A percentile compares a stretch with the other conserved stretches of the same genome.
phyloP scores from a whole-genome alignment of 1,284 basidiomycete genomes.

The Cerrena zonata region DNA sequence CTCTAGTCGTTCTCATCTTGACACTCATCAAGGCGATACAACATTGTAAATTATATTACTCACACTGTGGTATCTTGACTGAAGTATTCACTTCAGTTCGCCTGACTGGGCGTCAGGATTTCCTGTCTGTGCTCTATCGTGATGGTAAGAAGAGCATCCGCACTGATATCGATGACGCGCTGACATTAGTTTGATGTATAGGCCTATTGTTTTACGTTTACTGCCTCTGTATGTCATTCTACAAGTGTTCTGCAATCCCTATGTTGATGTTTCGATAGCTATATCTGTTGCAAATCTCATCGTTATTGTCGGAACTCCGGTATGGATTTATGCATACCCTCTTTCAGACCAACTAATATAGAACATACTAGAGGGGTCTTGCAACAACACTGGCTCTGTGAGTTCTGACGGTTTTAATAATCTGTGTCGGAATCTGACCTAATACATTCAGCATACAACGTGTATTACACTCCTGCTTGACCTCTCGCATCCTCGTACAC shows the following conservation, averaged over 20 bases:
- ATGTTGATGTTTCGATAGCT: neutral
- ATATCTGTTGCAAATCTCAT: constrained; percentile 8
- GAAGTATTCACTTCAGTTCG: neutral
- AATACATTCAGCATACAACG: constrained; percentile 4
- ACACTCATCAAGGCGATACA: constrained; percentile 7
- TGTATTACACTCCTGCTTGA: constrained; percentile 9
- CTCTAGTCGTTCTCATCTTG: constrained; percentile 4
- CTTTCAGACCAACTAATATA: no score
- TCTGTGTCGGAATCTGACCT: neutral
- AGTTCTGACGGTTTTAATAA: neutral
- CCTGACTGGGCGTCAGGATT: neutral
- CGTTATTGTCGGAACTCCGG: constrained; percentile 6
- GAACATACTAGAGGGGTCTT: constrained; percentile 1
- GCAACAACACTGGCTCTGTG: constrained; percentile 5
- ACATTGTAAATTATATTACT: neutral
- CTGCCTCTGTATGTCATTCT: neutral
- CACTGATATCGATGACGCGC: no score
- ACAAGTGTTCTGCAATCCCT: neutral
- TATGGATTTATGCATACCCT: no score
- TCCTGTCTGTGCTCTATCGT: constrained; percentile 8
- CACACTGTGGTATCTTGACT: neutral
- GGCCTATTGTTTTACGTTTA: neutral
- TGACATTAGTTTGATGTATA: no score
- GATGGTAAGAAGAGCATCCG: no score
- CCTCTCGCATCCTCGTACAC: constrained; percentile 9